Evolutionary conservation across 1,284 basidiomycete species (phyloP), one percentile per base, ranked within the genome.

Genomic region (Vanrija humicola): DNA sequence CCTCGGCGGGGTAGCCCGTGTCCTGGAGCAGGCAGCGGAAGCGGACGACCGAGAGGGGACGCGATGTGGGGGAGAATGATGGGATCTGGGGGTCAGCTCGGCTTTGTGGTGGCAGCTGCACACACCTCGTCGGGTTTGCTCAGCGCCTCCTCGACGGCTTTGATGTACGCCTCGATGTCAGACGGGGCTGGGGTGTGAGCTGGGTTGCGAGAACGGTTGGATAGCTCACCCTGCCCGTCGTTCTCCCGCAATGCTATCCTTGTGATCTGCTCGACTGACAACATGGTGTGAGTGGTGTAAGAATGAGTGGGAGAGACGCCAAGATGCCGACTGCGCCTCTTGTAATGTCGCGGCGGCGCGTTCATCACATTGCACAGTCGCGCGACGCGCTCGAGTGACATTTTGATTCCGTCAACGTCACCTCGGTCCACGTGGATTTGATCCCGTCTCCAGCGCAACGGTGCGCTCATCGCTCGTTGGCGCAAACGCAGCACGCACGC

Each of bases 11-110:
- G 54, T 75, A 77, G 8, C 75, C 73, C 1, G 74, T 75, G 52
- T 77, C 75, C 59, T 77, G 75, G 3, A 77, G 62, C 48, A 76
- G 64, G 56, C 72, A 74, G 46, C 65, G 47, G 65, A 76, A 77
- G 9, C 64, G 64, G 43, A 74, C 71, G 2, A 76, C 48, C 7
- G 65, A 65, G 14, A 76, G 55, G 2, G 66, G 68, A 1, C 50
- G 38, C 0, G 68, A 67, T 3, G 50, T 19, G 6, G 45, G 44
- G 2, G 56, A 44, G 45, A 65, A 72, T 2, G 53, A 40, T 6
- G 66, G 64, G 10, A 72, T 69, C 72, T 74, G 48, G 16, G 23
- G 43, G 29, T 45, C 15, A 38, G 21, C 28, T 42, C 1, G 1
- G 14, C 3, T 16, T 3, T 2, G 28, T 3, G 3, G 7, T n/a